Evolutionary conservation across 2,329 filamentous ascomycete genomes (phyloP), one percentile per base, ranked within the genome.

Genomic region (Sclerotiophoma versabilis): DNA sequence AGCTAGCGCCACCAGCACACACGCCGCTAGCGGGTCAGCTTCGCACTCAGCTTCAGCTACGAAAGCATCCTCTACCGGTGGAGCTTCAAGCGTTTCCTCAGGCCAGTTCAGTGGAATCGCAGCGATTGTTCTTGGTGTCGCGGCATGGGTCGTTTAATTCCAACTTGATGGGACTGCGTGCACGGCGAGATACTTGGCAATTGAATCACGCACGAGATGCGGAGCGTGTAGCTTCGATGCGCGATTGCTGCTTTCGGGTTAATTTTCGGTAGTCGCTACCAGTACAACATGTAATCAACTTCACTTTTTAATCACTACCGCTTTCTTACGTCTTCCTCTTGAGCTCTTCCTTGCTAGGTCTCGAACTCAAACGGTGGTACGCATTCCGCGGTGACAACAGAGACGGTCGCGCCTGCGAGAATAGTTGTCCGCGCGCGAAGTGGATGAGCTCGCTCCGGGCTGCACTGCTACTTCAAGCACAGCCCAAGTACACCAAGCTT

Each of bases 131-230:
- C 17, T 57, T 5, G 56, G 56, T 14, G 34, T 47, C n/a, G 49
- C 49, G 12, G 56, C 56, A 15, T 61, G 49, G 52, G 7, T 50
- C 33, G 26, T 56, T 36, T 61, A 44, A 49, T 23, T 15, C 22
- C 17, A 11, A 8, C 27, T n/a, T 22, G 12, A 15, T 30, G 22
- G 27, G 27, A 8, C 20, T 12, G 26, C 26, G 27, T 12, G 20
- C 15, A 19, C 14, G 12, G 25, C 19, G 9, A 22, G 12, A 17
- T 10, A 27, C 9, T 23, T 9, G 2, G 17, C 22, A 26, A 9
- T n/a, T 44, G 41, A 22, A 8, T 25, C 20, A 19, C 7, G 41
- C 17, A 29, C 23, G 33, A 33, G 33, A 17, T 26, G 25, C 39
- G 33, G 20, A 20, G 26, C 5, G 1, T 7, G 10, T 15, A 22